These are phyloP conservation scores for Ustilago curta DNA, from an alignment of 1,284 basidiomycete genomes.

Conservation along the genomic window DNA sequence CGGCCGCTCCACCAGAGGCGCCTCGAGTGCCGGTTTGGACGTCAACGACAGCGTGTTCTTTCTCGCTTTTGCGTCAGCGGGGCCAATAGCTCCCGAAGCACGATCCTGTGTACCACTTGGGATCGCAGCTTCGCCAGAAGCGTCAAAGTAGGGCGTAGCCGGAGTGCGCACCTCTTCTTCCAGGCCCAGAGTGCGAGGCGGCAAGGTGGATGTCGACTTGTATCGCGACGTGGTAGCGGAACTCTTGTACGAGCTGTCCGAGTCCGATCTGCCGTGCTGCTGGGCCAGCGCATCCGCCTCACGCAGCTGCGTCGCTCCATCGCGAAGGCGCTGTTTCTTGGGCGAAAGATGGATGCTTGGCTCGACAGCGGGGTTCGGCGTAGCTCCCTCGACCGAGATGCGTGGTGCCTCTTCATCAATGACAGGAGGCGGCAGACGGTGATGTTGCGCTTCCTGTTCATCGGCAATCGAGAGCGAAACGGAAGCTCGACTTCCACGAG, in stretches of 20 bases:
- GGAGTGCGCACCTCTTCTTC: constrained; percentile 55
- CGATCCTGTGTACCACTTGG: constrained; percentile 5
- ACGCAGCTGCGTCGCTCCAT: constrained; percentile 6
- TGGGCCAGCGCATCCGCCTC: constrained; percentile 7
- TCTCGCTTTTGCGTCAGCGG: background rate
- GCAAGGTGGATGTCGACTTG: constrained; percentile 8
- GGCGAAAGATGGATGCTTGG: background rate
- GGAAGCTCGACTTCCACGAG: constrained; percentile 29
- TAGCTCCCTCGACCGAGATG: constrained; percentile 22
- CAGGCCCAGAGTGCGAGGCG: constrained; percentile 19
- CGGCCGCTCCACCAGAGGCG: background rate
- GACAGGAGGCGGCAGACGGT: constrained; percentile 19
- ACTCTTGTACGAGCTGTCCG: constrained; percentile 50
- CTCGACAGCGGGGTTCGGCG: background rate
- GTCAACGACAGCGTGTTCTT: constrained; percentile 14
- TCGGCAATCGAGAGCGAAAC: constrained; percentile 46
- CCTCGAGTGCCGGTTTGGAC: constrained; percentile 5
- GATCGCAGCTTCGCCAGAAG: constrained; percentile 16
- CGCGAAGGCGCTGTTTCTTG: constrained; percentile 7
- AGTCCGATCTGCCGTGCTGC: constrained; percentile 46
- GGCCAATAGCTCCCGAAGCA: background rate
- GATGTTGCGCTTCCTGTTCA: constrained; percentile 36
- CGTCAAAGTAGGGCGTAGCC: constrained; percentile 59
- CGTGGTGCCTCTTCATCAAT: constrained; percentile 35
- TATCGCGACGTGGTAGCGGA: constrained; percentile 14